Base-by-base conservation (phyloP, 371 early-diverging fungal genomes). In the Dichotomocladium elegans region DNA sequence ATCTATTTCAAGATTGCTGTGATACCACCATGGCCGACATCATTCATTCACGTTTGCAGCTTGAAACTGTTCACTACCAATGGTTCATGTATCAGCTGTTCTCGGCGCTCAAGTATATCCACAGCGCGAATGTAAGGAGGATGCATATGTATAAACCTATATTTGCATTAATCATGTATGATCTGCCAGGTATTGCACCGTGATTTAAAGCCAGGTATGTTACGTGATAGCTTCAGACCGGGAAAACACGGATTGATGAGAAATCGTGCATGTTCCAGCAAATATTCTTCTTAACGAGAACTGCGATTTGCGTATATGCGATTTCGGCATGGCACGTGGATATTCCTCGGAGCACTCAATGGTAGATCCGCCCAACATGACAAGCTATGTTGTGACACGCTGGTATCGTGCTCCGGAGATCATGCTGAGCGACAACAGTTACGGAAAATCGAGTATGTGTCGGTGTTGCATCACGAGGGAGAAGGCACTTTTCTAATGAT, bases 371-470 rank as follows among this genome's bases (percentile, higher is more conserved):
- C 44, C 58, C 31, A 63, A 61, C n/a, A 66, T 89, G 76, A 88
- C 88, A 29, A 87, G 90, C 62, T 90, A 90, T 54, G 94, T 92
- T 10, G 83, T 91, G 19, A 94, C 95, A 11, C 74, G 94, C 52
- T 94, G 94, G 93, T 94, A 94, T 68, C 83, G 95, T 45, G 85
- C 95, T 5, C 95, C 95, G n/a, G 95, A 94, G 64, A 80, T 94
- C 42, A 89, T 94, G 81, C 70, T 94, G 33, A 88, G 88, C 22
- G 80, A 81, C 51, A 78, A 82, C 35, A 75, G 74, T 27, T 94
- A 94, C 66, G 83, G 84, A 24, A 87, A 88, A 72, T 86, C 87
- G 8, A 88, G 85, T 82, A 64, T 51, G 73, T 67, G 3, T 47
- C 41, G n/a, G n/a, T n/a, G n/a, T n/a, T n/a, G n/a, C n/a, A n/a